These are phyloP conservation scores for Saccharomycopsis guyanensis DNA, from an alignment of 805 yeast species.

Conservation along the genomic window DNA sequence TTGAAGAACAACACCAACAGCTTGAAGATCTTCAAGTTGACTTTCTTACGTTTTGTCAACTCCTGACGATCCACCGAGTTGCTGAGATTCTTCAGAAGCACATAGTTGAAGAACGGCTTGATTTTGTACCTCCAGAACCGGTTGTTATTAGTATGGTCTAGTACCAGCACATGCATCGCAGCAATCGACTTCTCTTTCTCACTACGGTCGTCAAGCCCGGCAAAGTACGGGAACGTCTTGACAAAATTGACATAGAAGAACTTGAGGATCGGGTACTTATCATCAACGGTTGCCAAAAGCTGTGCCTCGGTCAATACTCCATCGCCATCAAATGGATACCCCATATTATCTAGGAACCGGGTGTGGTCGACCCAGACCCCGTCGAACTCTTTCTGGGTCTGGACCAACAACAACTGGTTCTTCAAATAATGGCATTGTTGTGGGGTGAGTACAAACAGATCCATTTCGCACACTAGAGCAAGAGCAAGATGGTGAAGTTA, in stretches of 20 bases:
- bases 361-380: constrained; percentile 52
- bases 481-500: too few species aligned
- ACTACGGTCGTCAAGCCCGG: constrained; percentile 6
- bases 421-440: constrained; percentile 83
- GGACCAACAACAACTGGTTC: constrained; percentile 62
- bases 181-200: not conserved
- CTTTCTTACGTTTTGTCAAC: constrained; percentile 59
- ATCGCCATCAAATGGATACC: constrained; percentile 57
- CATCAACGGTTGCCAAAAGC: constrained; percentile 21
- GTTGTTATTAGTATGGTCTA: constrained; percentile 36
- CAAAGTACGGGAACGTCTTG: constrained; percentile 67
- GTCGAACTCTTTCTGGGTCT: constrained; percentile 56
- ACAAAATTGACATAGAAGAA: constrained; percentile 59
- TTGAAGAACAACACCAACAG: constrained; percentile 63
- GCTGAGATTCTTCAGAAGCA: constrained; percentile 65
- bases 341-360: constrained; percentile 51
- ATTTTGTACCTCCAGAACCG: constrained; percentile 76
- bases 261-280: constrained; percentile 58
- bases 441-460: constrained; percentile 27
- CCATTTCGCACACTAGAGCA: too few species aligned
- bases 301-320: constrained; percentile 12
- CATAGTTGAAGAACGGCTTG: constrained; percentile 74
- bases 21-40: constrained; percentile 53
- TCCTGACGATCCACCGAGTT: constrained; percentile 70
- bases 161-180: not conserved